Evolutionary conservation across 192 early-diverging fungal species (phyloP), one percentile per base, ranked within the genome.

Genomic region (Backusella circina): DNA sequence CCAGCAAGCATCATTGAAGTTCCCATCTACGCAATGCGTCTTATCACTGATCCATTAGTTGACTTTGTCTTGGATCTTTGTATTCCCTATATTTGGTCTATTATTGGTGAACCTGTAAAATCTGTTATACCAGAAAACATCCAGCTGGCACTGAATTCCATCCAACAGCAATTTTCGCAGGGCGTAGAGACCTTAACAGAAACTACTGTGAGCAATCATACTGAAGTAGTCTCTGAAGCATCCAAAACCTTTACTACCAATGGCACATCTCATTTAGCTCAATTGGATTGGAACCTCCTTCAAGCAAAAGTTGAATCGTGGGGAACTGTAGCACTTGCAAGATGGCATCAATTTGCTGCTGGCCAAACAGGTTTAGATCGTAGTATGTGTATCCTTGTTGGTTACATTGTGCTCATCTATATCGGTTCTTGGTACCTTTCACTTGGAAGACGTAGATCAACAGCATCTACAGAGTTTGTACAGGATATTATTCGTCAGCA

Each of bases 31-130:
- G n/a, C 83, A 8, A 79, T 92, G 44, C 86, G 92, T 65, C 80
- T 75, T n/a, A n/a, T 91, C 18, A 90, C 91, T 4, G 94, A 98
- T 74, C 88, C 93, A 0, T 69, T 95, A 5, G 83, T 93, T 21
- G 90, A 96, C 69, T 85, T 92, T 31, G 70, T 90, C 1, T 75
- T 91, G 0, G 92, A 94, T 79, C 77, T 78, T 0, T 65, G 77
- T 30, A 35, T 88, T 5, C 89, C 88, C 13, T 78, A 78, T 18
- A 18, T 81, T 57, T 74, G 71, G 66, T 69, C 77, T n/a, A 35
- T 69, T 26, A 30, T 70, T n/a, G 36, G 67, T 38, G 36, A 38
- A 0, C 28, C 13, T 26, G 3, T 38, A 28, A 26, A 81, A n/a
- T 50, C 82, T 7, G 39, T 44, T 33, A 70, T 80, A 33, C 76